Evolutionary conservation across 495 filamentous ascomycete species (phyloP), one percentile per base, ranked within the genome.

Genomic region (Penicillium salamii): DNA sequence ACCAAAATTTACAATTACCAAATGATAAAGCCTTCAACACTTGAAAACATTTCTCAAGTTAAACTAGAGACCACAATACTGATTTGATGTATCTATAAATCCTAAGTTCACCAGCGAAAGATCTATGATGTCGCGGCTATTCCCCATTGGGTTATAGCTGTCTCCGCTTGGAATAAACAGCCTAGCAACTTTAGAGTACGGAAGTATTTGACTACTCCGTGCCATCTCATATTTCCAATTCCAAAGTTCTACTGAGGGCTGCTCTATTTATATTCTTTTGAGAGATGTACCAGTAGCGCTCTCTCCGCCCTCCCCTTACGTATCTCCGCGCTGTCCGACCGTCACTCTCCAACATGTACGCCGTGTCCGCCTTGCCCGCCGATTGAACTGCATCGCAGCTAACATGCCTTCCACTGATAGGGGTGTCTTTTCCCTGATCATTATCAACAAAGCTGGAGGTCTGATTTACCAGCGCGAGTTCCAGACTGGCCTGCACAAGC

Each of bases 401-500:
- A 42, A 65, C 49, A 57, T 53, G 37, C 39, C 14, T 42, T 18
- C 14, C 14, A 21, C 34, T 14, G 15, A n/a, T 42, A 96, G 91
- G 93, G 86, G 89, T 46, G 86, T 98, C 62, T 90, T 92, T 71
- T 85, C 89, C 42, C 83, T 98, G 49, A 88, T 97, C 54, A 88
- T 98, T 57, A 96, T 98, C 74, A 97, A 96, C 76, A 97, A 97
- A 77, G 91, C 93, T 41, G 93, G 93, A 34, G 93, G 93, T 50
- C 78, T 98, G 49, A 87, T 97, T 67, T 98, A 95, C 74, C 90
- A 96, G 70, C 88, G 89, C 42, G 87, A 90, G 57, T 97, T 97
- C 73, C 83, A 90, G 59, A 78, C 83, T 20, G 83, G 84, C 31
- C 76, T 97, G 53, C 86, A 84, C 68, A 91, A 92, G 63, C 81